A percentile compares a stretch with the other conserved stretches of the same genome.
Conservation (phyloP, 2,329 filamentous ascomycete genomes). For the Clonostachys rhizophaga region DNA sequence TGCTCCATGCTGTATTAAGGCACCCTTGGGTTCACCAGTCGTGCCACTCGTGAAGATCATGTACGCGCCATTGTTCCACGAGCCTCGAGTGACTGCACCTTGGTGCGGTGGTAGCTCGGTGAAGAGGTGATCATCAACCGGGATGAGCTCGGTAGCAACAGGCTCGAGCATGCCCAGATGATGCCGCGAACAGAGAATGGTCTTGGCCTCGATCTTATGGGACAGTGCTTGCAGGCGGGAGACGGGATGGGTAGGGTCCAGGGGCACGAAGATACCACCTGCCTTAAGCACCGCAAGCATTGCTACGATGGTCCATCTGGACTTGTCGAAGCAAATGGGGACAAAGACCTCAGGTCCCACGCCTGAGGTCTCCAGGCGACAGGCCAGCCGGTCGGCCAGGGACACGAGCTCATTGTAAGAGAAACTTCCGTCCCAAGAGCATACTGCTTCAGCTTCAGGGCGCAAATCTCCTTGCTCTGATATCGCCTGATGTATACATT, state of each 20-base stretch:
- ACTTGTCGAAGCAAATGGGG: conserved; percentile 19
- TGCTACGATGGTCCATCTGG: conserved; percentile 15
- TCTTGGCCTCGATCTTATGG: conserved; percentile 8
- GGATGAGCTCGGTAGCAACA: conserved; percentile 8
- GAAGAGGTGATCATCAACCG: conserved; percentile 9
- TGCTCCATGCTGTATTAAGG: conserved; percentile 9
- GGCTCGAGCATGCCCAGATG: conserved; percentile 7
- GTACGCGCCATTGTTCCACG: conserved; percentile 21
- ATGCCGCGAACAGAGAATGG: conserved; percentile 11
- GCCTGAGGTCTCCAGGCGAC: conserved; percentile 4
- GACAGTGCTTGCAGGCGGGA: conserved; percentile 4
- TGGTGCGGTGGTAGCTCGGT: not conserved
- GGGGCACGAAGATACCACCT: conserved; percentile 13
- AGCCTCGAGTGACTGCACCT: conserved; percentile 3
- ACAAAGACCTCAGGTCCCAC: conserved; percentile 18
- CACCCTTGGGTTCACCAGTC: conserved; percentile 35
- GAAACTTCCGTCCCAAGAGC: conserved; percentile 37
- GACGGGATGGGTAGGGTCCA: conserved; percentile 12
- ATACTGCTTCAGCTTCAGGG: conserved; percentile 27
- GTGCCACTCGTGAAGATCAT: conserved; percentile 45
- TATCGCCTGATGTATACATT: conserved; percentile 35
- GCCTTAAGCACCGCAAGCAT: conserved; percentile 17
- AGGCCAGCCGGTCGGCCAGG: conserved; percentile 28
- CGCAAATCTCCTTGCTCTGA: conserved; percentile 23
- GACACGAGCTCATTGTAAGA: conserved; percentile 32